Evolutionary conservation across 169 alveolate genomes (phyloP), one percentile per base, ranked within the genome.

Genomic region (Eimeria brunetti): DNA sequence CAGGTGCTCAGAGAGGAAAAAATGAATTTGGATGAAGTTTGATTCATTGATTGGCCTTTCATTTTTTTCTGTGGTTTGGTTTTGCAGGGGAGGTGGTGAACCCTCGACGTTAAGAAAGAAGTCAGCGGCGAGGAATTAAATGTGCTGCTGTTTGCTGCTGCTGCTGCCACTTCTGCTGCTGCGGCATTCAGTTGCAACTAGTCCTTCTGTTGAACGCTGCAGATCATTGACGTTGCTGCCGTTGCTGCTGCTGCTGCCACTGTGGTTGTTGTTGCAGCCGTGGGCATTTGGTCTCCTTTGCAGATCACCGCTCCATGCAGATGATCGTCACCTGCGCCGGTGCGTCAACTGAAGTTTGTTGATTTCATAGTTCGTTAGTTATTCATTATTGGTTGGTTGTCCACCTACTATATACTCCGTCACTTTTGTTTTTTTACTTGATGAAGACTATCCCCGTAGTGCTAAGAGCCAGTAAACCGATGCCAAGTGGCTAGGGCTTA

Each of bases 311-410:
- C 78, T 85, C 91, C 36, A 85, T 85, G 91, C 91, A 85, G 38
- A 85, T 85, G 91, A 85, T 85, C 58, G 78, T 85, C 91, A 85
- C 91, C 41, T 85, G 91, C n/a, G 91, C 67, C 30, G 91, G 91
- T 85, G 67, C n/a, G 91, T 41, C 89, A n/a, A 5, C 71, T 9
- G 41, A 1, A 27, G 58, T 0, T 16, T n/a, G 75, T 64, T 64
- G 7, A 16, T 27, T 64, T 22, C 30, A 7, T 64, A 5, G 5
- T 49, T 49, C 11, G 56, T 49, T 49, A 7, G 56, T 49, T 11
- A 5, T 49, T 49, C 16, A 7, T 49, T 49, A 11, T 49, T 49
- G 5, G 5, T 11, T 49, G 5, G 56, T 11, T 49, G 11, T 49
- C 11, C 11, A 11, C 11, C n/a, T n/a, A n/a, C n/a, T n/a, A n/a